Base-by-base conservation (phyloP, 2,329 filamentous ascomycete species). In the Chaetomiaceae sp. region DNA sequence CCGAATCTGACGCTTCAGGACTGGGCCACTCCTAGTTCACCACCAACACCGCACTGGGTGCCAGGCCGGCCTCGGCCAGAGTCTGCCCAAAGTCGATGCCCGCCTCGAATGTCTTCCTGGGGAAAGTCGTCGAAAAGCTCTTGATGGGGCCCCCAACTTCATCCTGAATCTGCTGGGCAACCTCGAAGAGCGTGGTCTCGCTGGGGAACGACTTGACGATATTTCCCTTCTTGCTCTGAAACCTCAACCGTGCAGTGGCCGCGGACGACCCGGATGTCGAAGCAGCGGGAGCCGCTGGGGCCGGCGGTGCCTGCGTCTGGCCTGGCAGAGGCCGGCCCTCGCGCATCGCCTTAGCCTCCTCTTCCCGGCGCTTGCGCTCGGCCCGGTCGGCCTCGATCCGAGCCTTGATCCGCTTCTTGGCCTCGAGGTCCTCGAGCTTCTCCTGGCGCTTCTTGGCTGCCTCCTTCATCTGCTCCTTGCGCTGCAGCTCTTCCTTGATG, bases 311-410 rank as follows among this genome's bases (percentile, higher is more conserved):
- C 0, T 45, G 3, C 1, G 46, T 45, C 22, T 66, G 62, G 1
- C 64, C 65, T n/a, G 68, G 63, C 8, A 66, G 61, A 19, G 80
- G 76, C 50, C 82, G 77, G n/a, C 92, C 91, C 61, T 91, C 89
- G n/a, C 92, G 82, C 51, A 83, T 82, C 0, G 91, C 91, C 73
- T 92, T 95, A 63, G 90, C 88, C 53, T 83, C 78, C 65, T 96
- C 94, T 3, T 89, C 86, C 69, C 94, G 95, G 60, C 87, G 80
- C 59, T 88, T 85, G 50, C 94, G 84, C 65, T 92, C 91, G 63
- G 89, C 88, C 76, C 95, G 96, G 74, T 97, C 91, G 14, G 88
- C 91, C 63, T 94, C 91, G 60, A 99, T 96, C 78, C 91, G 91
- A 53, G 90, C 91, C 72, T 91, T 87, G 69, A 96, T 92, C 33